These are phyloP conservation scores for Verbena officinalis DNA, from an alignment of 257 asterid genomes.

Conservation along the genomic window DNA sequence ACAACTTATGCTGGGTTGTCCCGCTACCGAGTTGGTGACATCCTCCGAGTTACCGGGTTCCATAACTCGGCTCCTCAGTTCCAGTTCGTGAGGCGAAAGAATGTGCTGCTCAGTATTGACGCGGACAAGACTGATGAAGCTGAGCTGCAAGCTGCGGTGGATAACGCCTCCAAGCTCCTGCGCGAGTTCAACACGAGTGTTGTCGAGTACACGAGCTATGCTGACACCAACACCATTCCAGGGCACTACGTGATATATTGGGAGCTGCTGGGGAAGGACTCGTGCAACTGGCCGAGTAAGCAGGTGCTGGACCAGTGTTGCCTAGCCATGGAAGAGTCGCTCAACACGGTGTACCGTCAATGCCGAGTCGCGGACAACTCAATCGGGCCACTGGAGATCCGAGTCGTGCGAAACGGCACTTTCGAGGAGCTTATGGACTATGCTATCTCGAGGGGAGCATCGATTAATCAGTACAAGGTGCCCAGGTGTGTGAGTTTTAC, in stretches of 20 bases:
- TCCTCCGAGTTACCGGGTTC: conserved; percentile 92
- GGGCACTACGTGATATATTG: conserved; percentile 93
- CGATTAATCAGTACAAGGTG: conserved; percentile 93
- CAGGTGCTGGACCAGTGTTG: conserved; percentile 63
- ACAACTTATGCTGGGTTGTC: conserved; percentile 80
- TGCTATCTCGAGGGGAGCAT: conserved; percentile 95
- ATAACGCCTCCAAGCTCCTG: conserved; percentile 61
- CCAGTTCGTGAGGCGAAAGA: conserved; percentile 84
- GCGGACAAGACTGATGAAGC: conserved; percentile 96
- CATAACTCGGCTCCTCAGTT: conserved; percentile 92
- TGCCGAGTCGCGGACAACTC: conserved; percentile 87
- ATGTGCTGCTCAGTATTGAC: conserved; percentile 84
- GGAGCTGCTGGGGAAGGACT: conserved; percentile 74
- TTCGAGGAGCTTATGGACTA: conserved; percentile 96
- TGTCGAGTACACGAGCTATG: conserved; percentile 95
- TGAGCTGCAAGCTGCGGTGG: conserved; percentile 83
- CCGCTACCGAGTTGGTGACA: conserved; percentile 93
- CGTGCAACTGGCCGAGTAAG: conserved; percentile 46
- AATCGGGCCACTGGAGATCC: conserved; percentile 89
- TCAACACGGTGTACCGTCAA: conserved; percentile 93
- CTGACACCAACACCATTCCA: conserved; percentile 82
- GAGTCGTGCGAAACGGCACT: conserved; percentile 85
- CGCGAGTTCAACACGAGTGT: conserved; percentile 57
- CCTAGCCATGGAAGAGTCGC: conserved; percentile 83
- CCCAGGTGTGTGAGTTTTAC: conserved; percentile 88